Base-by-base conservation (phyloP, 345 rosid genomes). In the Sonneratia alba region DNA sequence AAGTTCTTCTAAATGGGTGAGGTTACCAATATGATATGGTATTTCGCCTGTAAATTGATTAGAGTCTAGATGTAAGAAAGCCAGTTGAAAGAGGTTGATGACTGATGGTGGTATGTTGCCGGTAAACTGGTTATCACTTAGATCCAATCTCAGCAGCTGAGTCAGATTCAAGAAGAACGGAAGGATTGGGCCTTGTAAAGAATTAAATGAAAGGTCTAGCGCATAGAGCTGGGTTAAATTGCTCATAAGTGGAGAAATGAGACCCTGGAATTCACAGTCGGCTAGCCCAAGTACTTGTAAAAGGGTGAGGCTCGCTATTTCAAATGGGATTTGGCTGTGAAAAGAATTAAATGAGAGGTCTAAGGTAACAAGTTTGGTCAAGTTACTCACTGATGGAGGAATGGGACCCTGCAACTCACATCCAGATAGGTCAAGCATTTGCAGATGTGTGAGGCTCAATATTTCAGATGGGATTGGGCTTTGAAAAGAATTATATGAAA, bases 21-120 rank as follows among this genome's bases (percentile, higher is more conserved):
- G 72, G 57, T 64, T 78, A 19, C 40, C 19, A 0, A 74, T 47
- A 0, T 47, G 56, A 14, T 21, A 22, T 34, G 79, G 81, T 0
- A 78, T 36, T 19, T 34, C 64, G 42, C 81, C 79, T 9, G 55
- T 48, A 7, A 81, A 16, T 55, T 43, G 45, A 47, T 81, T 81
- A 0, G 7, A 11, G 0, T 0, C 0, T 1, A 78, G 27, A 0
- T 0, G 0, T 19, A 76, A 22, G 5, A 0, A 0, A 12, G 27
- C 0, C 0, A 78, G 75, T 51, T 67, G 53, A 6, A 55, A 32
- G 9, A 75, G 68, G 32, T 67, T 77, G 40, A 19, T 1, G 3
- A 80, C 43, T 34, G 62, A 51, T 21, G 21, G 4, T 36, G 77
- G 76, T 34, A 77, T 69, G 18, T 62, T 40, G 10, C 80, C 80